Percentiles rank a stretch among this genome's conserved stretches.
phyloP scores from a whole-genome alignment of 768 basidiomycete species.

The Suillus spraguei region DNA sequence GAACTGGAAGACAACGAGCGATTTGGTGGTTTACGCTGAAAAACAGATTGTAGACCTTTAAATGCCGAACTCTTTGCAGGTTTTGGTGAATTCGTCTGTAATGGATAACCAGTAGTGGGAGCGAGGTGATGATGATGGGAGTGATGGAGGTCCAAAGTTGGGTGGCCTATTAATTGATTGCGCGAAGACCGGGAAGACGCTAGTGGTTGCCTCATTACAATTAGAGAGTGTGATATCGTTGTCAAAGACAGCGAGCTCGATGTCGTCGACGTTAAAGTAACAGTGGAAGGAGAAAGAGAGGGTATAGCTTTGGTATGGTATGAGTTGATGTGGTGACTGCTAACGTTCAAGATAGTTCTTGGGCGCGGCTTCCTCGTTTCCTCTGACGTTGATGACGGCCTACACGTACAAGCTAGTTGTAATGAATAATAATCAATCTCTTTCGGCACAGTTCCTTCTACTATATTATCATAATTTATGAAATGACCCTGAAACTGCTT shows the following conservation, averaged over 20 bases:
- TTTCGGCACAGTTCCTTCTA: not conserved
- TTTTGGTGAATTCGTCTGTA: conserved; percentile 36
- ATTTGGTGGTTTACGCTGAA: conserved; percentile 43
- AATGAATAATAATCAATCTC: not conserved
- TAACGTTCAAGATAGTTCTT: not conserved
- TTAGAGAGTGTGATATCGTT: conserved; percentile 2
- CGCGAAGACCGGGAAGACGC: conserved; percentile 40
- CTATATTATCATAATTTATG: not conserved
- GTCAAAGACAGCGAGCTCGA: conserved; percentile 16
- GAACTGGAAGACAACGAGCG: conserved; percentile 52
- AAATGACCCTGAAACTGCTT: not conserved
- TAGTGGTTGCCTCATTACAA: conserved; percentile 35
- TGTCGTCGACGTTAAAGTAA: conserved; percentile 10
- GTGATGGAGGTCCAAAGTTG: conserved; percentile 38
- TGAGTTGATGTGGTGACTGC: not conserved
- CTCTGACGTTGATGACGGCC: not conserved
- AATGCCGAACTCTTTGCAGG: conserved; percentile 34
- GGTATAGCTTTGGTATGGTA: not conserved
- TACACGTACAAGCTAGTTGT: not conserved
- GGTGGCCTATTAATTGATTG: conserved; percentile 35
- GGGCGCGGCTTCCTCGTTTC: not conserved
- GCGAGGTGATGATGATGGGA: conserved; percentile 43
- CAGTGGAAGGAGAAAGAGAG: conserved; percentile 13
- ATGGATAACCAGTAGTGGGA: conserved; percentile 41
- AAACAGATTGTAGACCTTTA: conserved; percentile 53